Evolutionary conservation across 2,329 filamentous ascomycete genomes (phyloP), one percentile per base, ranked within the genome.

Genomic region (Ophiocordyceps robertsii): DNA sequence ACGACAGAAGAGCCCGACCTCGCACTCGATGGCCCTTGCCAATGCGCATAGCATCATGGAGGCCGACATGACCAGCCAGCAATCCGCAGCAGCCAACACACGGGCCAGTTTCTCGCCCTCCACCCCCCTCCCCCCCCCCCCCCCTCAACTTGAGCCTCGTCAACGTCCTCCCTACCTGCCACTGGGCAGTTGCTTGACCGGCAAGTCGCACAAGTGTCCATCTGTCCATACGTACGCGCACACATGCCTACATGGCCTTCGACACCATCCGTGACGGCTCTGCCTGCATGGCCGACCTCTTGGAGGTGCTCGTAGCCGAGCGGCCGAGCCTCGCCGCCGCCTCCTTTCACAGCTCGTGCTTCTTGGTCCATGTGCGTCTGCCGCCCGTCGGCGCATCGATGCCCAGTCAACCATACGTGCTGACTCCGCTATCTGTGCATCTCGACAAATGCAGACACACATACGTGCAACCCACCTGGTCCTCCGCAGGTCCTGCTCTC

Each of bases 261-360:
- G 33, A n/a, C 33, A 36, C 10, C 27, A 32, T n/a, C 21, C 40
- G 12, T 37, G 21, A 13, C 31, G 27, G 32, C 40, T 9, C 31
- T 36, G 24, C 19, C 38, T 37, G 42, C 42, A 38, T 27, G n/a
- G 38, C 35, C 38, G 38, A 38, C 40, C 40, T 44, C 40, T 44
- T 17, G 37, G 27, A 37, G 21, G 24, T 24, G 40, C 13, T 30
- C 27, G 11, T 42, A 42, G 37, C 43, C 43, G 43, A 42, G 37
- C 10, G 32, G 37, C 37, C 37, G 43, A 44, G 40, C 40, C 40
- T 29, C 29, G 21, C 19, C 29, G 38, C 27, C 38, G 13, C 29
- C 21, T 32, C 36, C 29, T 27, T 24, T 11, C 8, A 17, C 36
- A 24, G 24, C 36, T 16, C 19, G 36, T 37, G 17, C 36, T 37